Evolutionary conservation across 768 basidiomycete genomes (phyloP), one percentile per base, ranked within the genome.

Genomic region (Termitomyces sp.): DNA sequence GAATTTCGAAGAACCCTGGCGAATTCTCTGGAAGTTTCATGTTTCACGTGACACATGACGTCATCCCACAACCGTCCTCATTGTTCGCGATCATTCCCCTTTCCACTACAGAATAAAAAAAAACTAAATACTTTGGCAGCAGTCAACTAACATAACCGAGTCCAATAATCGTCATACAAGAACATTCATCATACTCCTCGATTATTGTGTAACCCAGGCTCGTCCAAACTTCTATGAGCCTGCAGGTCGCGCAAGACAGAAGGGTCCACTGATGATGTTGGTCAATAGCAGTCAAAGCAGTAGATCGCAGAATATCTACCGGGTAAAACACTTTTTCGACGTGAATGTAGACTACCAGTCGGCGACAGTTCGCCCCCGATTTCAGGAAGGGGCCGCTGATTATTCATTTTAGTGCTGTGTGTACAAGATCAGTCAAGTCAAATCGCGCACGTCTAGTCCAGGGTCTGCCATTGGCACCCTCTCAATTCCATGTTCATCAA

Each of bases 291-390:
- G 14, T n/a, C 14, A 34, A 37, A 20, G 25, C 29, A 17, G 48
- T 3, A 32, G n/a, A 8, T 36, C 15, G 29, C 12, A 25, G 20
- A 6, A 75, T 76, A 69, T 34, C 5, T 72, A 92, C 92, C 89
- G 77, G 94, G 96, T 63, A 98, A 81, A 51, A 96, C 95, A 69
- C 94, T 96, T 81, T 95, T 97, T 74, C 96, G 84, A 67, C 96
- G 87, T 38, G 96, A 86, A 75, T 99, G 96, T 57, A 94, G 82
- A 48, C 87, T 85, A 58, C 82, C 73, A 64, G 80, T 74, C 36
- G 85, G 79, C 50, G 84, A 83, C 67, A 85, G 84, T 61, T 87
- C 83, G 66, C 82, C 76, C 60, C 82, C 83, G 57, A 87, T 77
- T 67, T 88, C 88, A 56, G 87, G 88, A 69, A 87, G 81, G 61